A percentile compares a stretch with the other conserved stretches of the same genome.
phyloP scores from a whole-genome alignment of 2,329 filamentous ascomycete genomes.

The Dactylellina sp. region DNA sequence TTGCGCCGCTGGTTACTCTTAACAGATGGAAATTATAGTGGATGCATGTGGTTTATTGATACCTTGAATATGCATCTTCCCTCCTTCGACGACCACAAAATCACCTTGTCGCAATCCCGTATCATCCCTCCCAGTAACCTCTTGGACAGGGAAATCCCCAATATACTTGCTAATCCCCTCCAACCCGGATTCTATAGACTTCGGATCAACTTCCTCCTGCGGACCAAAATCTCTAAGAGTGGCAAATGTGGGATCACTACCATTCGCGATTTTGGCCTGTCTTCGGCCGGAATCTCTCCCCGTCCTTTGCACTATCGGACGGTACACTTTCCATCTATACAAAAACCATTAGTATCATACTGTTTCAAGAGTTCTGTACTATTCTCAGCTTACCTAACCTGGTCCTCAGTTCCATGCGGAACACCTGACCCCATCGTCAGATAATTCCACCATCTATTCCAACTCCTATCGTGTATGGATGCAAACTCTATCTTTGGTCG shows the following conservation, averaged over 20 bases:
- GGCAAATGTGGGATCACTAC: conserved; percentile 19
- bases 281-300: neutral
- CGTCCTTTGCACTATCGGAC: conserved; percentile 9
- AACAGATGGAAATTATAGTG: too few species aligned
- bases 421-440: conserved; percentile 13
- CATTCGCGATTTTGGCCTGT: conserved; percentile 7
- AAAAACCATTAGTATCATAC: too few species aligned
- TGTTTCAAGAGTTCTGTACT: too few species aligned
- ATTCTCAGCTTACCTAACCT: neutral
- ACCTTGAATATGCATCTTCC: conserved; percentile 38
- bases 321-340: conserved; percentile 43
- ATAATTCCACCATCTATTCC: neutral
- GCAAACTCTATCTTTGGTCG: conserved; percentile 23
- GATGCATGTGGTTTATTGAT: too few species aligned
- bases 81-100: conserved; percentile 33
- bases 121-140: conserved; percentile 5
- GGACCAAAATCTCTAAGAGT: neutral
- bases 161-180: conserved; percentile 6
- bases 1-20: too few species aligned
- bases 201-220: neutral
- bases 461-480: neutral
- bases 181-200: neutral
- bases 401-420: neutral
- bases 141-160: conserved; percentile 19
- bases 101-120: conserved; percentile 28